Evolutionary conservation across 202 grass and related monocot genomes (phyloP), one percentile per base, ranked within the genome.

Genomic region (Saccharum hybrid): DNA sequence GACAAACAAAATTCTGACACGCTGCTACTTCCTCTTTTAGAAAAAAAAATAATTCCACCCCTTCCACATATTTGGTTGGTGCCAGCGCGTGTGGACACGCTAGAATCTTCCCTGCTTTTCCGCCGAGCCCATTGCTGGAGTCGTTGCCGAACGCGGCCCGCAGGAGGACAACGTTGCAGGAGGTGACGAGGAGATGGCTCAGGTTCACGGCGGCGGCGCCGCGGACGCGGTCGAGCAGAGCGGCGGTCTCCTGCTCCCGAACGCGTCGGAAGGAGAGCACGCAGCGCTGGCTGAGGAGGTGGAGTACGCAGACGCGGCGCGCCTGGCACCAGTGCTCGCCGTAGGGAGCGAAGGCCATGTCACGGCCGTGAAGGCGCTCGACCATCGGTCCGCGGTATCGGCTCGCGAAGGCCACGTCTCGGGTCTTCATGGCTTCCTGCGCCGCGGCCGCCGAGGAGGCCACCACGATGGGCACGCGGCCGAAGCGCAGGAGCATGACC

Each of bases 331-430:
- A 94, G 78, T 86, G 90, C 21, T 84, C 84, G 5, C 88, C 88
- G 66, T 88, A 88, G 39, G 80, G 81, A 0, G 92, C 78, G 75
- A 94, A 94, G 11, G 51, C 73, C 3, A 94, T 41, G 75, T 87
- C 86, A 10, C 83, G 71, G 1, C 76, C 88, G 82, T 89, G 1
- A 8, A 91, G 52, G 1, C 84, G 84, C 36, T 87, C 72, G 3
- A 41, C 41, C 67, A 75, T 66, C 52, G 0, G 91, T 86, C 33
- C 86, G 72, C 66, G 48, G 48, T 45, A 13, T 13, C 48, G 48
- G 48, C 66, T 76, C 0, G 86, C 68, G 77, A 91, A 88, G 45
- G 34, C 34, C 39, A 68, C 5, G 72, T 91, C 88, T 10, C 80
- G 83, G 36, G 71, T 2, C 54, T 46, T 75, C 34, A 94, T 46